Evolutionary conservation across 2,329 filamentous ascomycete genomes (phyloP), one percentile per base, ranked within the genome.

Genomic region (Talaromyces sp.): DNA sequence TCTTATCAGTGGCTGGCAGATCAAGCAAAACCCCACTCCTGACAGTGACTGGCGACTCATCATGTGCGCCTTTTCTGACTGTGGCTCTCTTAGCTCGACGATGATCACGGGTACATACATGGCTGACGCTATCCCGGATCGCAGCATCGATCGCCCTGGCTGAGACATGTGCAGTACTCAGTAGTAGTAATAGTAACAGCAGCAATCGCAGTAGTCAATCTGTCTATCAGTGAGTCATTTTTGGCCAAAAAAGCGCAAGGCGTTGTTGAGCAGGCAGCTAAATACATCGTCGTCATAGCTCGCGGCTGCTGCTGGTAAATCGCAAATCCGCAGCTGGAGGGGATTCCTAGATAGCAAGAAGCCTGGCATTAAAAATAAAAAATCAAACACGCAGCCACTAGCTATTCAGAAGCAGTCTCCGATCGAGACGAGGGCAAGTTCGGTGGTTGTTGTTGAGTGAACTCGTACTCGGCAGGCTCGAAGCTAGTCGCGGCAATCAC

Each of bases 401-500:
- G 32, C 3, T 38, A 8, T 17, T 38, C 35, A n/a, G 6, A 12
- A 17, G 32, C 32, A 38, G 14, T 3, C 6, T 21, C 9, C 2
- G 32, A 35, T 35, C 12, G 4, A 12, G 32, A 35, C 32, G 32
- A 35, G 32, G 32, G 32, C 32, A 35, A 35, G 32, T 12, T 35
- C 32, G 52, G 17, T 10, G 5, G 29, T 54, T 31, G 29, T 54
- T 31, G 29, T 31, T n/a, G n/a, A 43, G 41, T 50, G 26, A 50
- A 21, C 5, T 19, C 27, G 26, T 35, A 21, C 5, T 19, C 27
- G 38, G 19, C 21, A 31, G 41, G 24, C 19, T 50, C 53, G 41
- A 54, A 41, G 50, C 29, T 59, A 59, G 55, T 54, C 55, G 35
- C 26, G 54, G 54, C 55, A 60, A 60, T 62, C 61, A 62, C 58